phyloP scores from a whole-genome alignment of 129 eudicot genomes.

The Saposhnikovia divaricata region DNA sequence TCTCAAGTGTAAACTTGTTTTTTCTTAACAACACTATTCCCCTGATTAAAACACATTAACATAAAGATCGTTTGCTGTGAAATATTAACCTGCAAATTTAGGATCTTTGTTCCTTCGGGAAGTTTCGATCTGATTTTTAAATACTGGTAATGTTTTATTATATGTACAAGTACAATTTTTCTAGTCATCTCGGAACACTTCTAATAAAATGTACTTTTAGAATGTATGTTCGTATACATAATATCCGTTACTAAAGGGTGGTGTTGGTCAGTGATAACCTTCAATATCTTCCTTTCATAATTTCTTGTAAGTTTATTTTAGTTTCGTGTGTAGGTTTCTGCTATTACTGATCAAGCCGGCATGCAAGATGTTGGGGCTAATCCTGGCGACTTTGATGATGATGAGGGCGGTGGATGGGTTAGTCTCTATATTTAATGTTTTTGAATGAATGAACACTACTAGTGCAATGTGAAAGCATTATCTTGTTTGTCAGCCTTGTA shows the following conservation, averaged over 20 bases:
- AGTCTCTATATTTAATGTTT: slow-evolving; percentile 14
- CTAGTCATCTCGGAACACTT: background rate
- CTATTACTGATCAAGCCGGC: slow-evolving; percentile 76
- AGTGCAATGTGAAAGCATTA: background rate
- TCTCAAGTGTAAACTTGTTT: background rate
- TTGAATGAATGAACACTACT: background rate
- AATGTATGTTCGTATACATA: background rate
- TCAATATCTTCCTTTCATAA: background rate
- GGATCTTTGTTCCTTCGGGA: background rate
- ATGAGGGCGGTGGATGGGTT: slow-evolving; percentile 88
- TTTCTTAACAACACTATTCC: background rate
- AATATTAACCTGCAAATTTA: background rate
- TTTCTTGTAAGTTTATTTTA: background rate
- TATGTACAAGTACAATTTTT: background rate
- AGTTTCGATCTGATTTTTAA: background rate
- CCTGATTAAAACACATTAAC: background rate
- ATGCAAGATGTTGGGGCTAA: slow-evolving; percentile 72
- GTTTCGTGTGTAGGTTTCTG: slow-evolving; percentile 52
- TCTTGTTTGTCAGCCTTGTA: background rate
- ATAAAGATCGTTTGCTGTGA: background rate
- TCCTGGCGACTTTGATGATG: slow-evolving; percentile 82
- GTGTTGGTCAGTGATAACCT: background rate
- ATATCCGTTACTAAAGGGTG: background rate
- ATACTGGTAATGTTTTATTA: background rate
- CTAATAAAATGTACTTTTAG: background rate